Evolutionary conservation across 2,329 filamentous ascomycete genomes (phyloP), one percentile per base, ranked within the genome.

Genomic region (Calonectria pseudoturangicola): DNA sequence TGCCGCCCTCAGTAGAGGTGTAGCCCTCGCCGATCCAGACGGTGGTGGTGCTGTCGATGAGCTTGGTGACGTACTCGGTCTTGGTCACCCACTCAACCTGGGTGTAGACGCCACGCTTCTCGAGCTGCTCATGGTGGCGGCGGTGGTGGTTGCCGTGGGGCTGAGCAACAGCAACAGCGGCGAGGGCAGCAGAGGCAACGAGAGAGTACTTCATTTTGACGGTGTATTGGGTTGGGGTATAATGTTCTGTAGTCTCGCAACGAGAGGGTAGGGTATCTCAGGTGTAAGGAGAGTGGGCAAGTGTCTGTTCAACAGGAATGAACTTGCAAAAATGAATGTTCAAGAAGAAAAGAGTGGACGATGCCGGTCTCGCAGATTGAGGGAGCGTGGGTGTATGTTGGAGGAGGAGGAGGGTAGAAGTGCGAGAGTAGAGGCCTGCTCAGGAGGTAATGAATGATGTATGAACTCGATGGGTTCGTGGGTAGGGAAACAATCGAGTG

Each of bases 81-180:
- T 88, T 86, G 8, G 87, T 89, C 76, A 89, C 87, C 84, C 87
- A 89, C 78, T 87, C 86, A 66, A 85, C 85, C 77, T 87, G 85
- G 50, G 87, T 89, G 75, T 88, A 85, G 16, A 89, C 71, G 25
- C 81, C 86, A 64, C 83, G 83, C 74, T 82, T 82, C 73, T 86
- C 84, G 73, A 83, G 70, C 60, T 70, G 25, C 28, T 68, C 27
- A 68, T 82, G 77, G 75, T 85, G 81, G 72, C 85, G 84, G 71
- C 84, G 83, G 72, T 82, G 84, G 76, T 81, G 80, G 76, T 84
- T 83, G 76, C 80, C 83, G 74, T 85, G 86, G 71, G 89, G 89
- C 82, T 91, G 87, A 75, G 89, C 89, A 71, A 87, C 80, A 76
- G 85, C 88, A 77, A 84, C 84, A 75, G 82, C 85, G 80, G 77